Evolutionary conservation across 106 monocot species (phyloP), one percentile per base, ranked within the genome.

Genomic region (Apostasia shenzhenica): DNA sequence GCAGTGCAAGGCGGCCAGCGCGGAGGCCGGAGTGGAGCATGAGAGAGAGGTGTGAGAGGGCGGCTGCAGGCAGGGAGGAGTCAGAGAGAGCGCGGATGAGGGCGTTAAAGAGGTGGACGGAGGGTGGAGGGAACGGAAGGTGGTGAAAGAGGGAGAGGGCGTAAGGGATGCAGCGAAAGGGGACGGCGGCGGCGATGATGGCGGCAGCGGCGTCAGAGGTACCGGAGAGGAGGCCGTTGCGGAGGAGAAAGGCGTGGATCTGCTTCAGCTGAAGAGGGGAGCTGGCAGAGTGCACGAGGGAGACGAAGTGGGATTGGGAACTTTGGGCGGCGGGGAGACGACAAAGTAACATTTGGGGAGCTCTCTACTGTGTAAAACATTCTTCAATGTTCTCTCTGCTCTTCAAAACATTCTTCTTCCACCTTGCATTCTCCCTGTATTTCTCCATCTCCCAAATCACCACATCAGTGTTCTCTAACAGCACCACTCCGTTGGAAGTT

Each of bases 201-300:
- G 61, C 53, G 50, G 72, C 48, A 57, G 67, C 26, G 37, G 61
- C 60, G 5, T 14, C 45, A 5, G 51, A 57, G 63, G 46, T 0
- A n/a, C 55, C 41, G 42, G 59, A 40, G 72, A 49, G 80, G 14
- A 59, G 75, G 41, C 6, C 43, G 67, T 11, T 43, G 60, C 67
- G 76, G 67, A 82, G 77, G 66, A 73, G 70, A 68, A 61, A 72
- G 67, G 53, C 70, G 71, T 76, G 76, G 76, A 81, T 72, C 39
- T 81, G 81, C 61, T 81, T 72, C 8, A 81, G 67, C 14, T 38
- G 72, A 55, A 61, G 67, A 14, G 37, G 67, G 6, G 74, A 73
- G 6, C 49, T 46, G 43, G 65, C n/a, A 2, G 65, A 65, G 65
- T 37, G 48, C 0, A 48, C 65, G 65, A 65, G 48, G 48, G 2